These are phyloP conservation scores for Tricholoma hemisulphureum DNA, from an alignment of 768 basidiomycete genomes.

Conservation along the genomic window DNA sequence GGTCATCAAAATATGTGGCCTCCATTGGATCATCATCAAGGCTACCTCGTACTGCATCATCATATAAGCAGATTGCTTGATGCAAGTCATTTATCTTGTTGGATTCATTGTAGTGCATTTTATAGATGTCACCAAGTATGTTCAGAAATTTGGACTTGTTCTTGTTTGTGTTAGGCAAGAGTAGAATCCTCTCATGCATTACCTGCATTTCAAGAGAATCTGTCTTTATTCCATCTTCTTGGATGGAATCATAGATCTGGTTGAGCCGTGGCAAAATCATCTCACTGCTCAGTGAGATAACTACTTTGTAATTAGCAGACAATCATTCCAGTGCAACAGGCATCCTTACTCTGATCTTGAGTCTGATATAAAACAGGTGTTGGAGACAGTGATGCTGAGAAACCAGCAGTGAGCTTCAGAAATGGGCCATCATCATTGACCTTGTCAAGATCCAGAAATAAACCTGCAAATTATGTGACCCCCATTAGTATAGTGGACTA, in stretches of 20 bases:
- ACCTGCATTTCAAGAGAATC: not conserved
- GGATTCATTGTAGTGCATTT: not conserved
- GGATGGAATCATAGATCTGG: too few species aligned
- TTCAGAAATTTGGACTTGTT: not conserved
- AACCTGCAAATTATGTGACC: not conserved
- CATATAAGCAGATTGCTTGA: not conserved
- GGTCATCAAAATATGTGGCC: not conserved
- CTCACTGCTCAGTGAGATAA: not conserved
- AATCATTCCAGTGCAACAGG: not conserved
- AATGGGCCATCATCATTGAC: not conserved
- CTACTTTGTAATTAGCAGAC: not conserved
- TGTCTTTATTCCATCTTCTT: not conserved
- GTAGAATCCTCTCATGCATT: not conserved
- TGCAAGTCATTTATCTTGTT: not conserved
- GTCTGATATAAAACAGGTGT: not conserved
- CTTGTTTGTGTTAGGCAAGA: not conserved
- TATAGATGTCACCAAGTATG: not conserved
- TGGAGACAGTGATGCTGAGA: not conserved
- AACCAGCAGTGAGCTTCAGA: not conserved
- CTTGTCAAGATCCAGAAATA: not conserved
- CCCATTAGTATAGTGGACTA: not conserved
- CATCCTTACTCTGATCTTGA: not conserved
- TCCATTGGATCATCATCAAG: not conserved
- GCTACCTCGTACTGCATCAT: not conserved
- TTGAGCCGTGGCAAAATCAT: not conserved